These are phyloP conservation scores for Rhododendron henanense DNA, from an alignment of 148 eudicot species.

Conservation along the genomic window DNA sequence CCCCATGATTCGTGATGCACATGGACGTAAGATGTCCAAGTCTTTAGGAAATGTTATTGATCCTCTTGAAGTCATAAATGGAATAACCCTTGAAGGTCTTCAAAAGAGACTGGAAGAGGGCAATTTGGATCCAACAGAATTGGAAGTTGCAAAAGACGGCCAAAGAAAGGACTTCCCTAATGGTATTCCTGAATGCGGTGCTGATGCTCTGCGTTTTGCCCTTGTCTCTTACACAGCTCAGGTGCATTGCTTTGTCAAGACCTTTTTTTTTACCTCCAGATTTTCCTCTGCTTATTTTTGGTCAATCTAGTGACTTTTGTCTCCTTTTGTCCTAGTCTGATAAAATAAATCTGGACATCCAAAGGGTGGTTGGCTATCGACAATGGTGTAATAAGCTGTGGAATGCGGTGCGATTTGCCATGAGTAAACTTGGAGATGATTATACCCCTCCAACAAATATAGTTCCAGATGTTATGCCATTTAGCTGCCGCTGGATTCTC, in stretches of 20 bases:
- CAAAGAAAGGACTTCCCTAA: conserved; percentile 81
- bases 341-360: conserved; percentile 89
- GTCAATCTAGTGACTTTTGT: conserved; percentile 12
- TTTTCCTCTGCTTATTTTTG: not conserved
- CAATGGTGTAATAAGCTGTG: conserved; percentile 97
- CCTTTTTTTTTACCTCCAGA: not conserved
- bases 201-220: conserved; percentile 94
- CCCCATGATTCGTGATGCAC: conserved; percentile 97
- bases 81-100: conserved; percentile 71
- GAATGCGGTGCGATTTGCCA: conserved; percentile 88
- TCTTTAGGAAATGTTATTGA: conserved; percentile 92
- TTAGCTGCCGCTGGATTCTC: no score
- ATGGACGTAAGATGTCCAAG: conserved; percentile 96
- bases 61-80: conserved; percentile 86
- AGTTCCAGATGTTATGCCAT: conserved; percentile 35
- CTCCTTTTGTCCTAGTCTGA: conserved; percentile 57
- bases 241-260: conserved; percentile 33
- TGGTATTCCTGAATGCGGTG: conserved; percentile 94
- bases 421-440: conserved; percentile 80
- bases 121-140: conserved; percentile 66
- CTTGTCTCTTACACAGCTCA: conserved; percentile 95
- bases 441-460: conserved; percentile 65
- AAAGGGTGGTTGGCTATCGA: conserved; percentile 85
- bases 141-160: conserved; percentile 68
- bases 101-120: conserved; percentile 83